These are phyloP conservation scores for Rhodosporidiobolus sp. DNA, from an alignment of 768 basidiomycete species.

Conservation along the genomic window DNA sequence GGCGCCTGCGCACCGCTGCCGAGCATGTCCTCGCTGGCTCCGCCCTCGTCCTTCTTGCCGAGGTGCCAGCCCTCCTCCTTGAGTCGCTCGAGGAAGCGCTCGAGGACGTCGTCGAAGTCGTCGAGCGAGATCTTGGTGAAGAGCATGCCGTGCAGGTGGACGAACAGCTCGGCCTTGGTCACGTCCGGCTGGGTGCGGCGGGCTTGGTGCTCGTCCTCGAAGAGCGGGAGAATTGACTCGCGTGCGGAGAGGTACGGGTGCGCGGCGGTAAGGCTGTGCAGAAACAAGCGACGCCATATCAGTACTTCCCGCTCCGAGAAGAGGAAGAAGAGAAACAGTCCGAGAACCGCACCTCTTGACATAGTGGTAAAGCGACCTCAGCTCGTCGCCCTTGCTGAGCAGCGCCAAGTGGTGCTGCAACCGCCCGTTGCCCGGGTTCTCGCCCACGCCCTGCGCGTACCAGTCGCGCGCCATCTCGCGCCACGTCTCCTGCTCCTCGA, in stretches of 20 bases:
- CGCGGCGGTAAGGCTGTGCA: constrained; percentile 75
- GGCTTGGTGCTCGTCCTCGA: constrained; percentile 70
- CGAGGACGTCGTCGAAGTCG: constrained; percentile 75
- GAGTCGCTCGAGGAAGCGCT: constrained; percentile 71
- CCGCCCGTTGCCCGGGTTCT: constrained; percentile 89
- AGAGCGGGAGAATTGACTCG: constrained; percentile 84
- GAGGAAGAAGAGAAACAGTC: background rate
- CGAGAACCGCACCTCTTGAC: constrained; percentile 70
- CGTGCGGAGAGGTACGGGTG: constrained; percentile 84
- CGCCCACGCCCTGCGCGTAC: constrained; percentile 81
- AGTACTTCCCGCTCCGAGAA: background rate
- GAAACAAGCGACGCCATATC: constrained; percentile 14
- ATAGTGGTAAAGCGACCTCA: constrained; percentile 86
- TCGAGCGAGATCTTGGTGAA: constrained; percentile 94
- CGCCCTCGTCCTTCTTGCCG: background rate
- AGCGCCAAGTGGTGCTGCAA: constrained; percentile 91
- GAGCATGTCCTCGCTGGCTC: constrained; percentile 37
- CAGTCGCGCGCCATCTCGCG: constrained; percentile 81
- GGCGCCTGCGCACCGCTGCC: constrained; percentile 52
- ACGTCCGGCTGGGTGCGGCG: constrained; percentile 74
- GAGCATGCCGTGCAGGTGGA: constrained; percentile 92
- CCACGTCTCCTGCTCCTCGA: constrained; percentile 82
- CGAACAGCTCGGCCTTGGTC: constrained; percentile 68
- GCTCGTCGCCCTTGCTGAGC: constrained; percentile 75
- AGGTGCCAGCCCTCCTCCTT: constrained; percentile 27